Evolutionary conservation across 2,329 filamentous ascomycete species (phyloP).

Genomic region (Epichloe hybrida): DNA sequence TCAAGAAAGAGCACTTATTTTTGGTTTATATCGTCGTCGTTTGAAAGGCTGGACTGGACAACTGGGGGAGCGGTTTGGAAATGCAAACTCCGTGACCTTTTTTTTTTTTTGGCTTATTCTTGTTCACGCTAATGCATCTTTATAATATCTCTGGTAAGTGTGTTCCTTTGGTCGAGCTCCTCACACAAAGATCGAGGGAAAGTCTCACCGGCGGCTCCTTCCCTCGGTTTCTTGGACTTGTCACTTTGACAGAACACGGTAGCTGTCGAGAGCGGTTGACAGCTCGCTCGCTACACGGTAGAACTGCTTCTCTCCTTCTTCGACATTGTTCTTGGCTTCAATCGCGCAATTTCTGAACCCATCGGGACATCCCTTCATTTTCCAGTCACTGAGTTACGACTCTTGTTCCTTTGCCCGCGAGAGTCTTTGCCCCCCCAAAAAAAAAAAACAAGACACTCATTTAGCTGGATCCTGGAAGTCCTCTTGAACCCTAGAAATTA

Average conservation of each 20-base stretch:
- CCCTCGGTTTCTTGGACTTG: not conserved
- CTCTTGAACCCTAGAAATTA: not conserved
- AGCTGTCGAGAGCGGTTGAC: not conserved
- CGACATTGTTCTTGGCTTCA: not conserved
- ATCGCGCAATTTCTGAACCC: not conserved
- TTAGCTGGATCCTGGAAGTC: not conserved
- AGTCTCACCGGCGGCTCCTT: constrained; percentile 1
- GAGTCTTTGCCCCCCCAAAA: not conserved
- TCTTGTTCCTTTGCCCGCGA: not conserved
- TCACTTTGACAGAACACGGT: not conserved
- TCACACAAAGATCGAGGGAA: not conserved
- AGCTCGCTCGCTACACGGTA: not conserved
- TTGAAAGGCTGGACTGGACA: not conserved
- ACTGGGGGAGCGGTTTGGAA: not conserved
- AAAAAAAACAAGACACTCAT: not conserved
- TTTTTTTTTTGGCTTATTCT: not conserved
- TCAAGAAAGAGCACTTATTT: not conserved
- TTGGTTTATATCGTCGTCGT: not conserved
- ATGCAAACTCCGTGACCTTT: not conserved
- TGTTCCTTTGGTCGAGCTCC: not conserved
- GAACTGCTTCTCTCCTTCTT: not conserved
- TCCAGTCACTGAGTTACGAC: not conserved
- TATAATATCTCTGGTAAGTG: not conserved
- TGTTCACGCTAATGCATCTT: not conserved
- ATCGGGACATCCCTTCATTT: too few species aligned